phyloP scores from a whole-genome alignment of 345 rosid species.

The Ailanthus altissimus region DNA sequence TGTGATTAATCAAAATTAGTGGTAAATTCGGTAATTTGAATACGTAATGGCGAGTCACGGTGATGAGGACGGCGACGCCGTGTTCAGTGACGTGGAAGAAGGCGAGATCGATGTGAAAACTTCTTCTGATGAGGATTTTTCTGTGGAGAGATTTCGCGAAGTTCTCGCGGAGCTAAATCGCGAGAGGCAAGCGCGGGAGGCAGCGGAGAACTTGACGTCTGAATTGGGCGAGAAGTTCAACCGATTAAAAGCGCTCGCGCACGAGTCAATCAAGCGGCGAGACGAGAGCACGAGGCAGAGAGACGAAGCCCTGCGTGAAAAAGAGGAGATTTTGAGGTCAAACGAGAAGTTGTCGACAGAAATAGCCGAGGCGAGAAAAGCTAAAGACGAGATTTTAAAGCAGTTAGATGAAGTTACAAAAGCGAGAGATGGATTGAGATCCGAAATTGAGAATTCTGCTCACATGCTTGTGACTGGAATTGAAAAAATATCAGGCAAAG shows the following conservation, averaged over 20 bases:
- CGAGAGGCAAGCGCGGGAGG: slow-evolving; percentile 81
- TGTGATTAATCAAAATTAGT: neutral
- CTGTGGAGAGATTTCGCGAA: slow-evolving; percentile 59
- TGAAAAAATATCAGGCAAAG: slow-evolving; percentile 91
- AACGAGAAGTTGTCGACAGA: slow-evolving; percentile 51
- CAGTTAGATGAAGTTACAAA: slow-evolving; percentile 58
- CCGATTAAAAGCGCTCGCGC: slow-evolving; percentile 71
- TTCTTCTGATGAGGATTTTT: slow-evolving; percentile 44
- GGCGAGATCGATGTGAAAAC: slow-evolving; percentile 48
- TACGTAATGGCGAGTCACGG: slow-evolving; percentile 52
- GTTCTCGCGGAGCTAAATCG: slow-evolving; percentile 81
- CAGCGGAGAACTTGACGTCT: slow-evolving; percentile 69
- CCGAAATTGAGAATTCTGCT: slow-evolving; percentile 79
- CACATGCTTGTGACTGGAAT: slow-evolving; percentile 93
- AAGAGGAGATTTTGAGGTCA: slow-evolving; percentile 49
- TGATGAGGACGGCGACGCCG: slow-evolving; percentile 69
- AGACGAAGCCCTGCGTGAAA: slow-evolving; percentile 78
- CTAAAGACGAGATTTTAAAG: slow-evolving; percentile 52
- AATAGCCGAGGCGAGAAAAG: slow-evolving; percentile 46
- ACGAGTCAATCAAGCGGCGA: slow-evolving; percentile 83
- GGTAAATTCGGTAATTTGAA: neutral
- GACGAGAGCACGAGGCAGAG: slow-evolving; percentile 73
- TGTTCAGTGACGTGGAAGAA: slow-evolving; percentile 93
- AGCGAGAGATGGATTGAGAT: slow-evolving; percentile 59
- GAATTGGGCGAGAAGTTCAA: slow-evolving; percentile 64